Conservation (phyloP, 768 basidiomycete species). For the Collybia nuda region DNA sequence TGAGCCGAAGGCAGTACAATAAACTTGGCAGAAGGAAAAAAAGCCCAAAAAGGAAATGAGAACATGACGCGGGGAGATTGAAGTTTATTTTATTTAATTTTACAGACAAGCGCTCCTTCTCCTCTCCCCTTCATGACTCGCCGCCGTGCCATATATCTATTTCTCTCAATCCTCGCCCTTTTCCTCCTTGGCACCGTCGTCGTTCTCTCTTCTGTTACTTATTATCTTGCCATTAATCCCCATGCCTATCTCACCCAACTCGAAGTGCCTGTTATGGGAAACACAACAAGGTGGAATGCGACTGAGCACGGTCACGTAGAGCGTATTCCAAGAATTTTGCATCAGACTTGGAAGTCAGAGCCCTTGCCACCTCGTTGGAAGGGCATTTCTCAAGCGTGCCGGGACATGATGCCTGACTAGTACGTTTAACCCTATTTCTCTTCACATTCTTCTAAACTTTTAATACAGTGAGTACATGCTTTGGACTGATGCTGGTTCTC, state of each 20-base stretch:
- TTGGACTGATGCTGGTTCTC: conserved; percentile 92
- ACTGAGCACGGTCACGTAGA: conserved; percentile 63
- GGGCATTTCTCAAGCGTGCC: conserved; percentile 77
- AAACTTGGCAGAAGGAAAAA: too few relatives aligned
- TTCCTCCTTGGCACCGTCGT: conserved; percentile 85
- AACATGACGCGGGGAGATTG: not conserved
- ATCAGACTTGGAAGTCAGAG: conserved; percentile 98
- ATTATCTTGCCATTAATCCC: conserved; percentile 81
- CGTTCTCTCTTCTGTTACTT: conserved; percentile 89
- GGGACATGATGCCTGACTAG: conserved; percentile 96
- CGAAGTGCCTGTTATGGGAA: conserved; percentile 63
- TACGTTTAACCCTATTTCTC: conserved; percentile 41
- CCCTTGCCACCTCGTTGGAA: conserved; percentile 82
- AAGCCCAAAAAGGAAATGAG: not conserved
- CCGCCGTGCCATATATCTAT: conserved; percentile 42
- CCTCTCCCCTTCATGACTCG: conserved; percentile 37
- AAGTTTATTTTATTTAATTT: conserved; percentile 4
- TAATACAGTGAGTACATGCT: conserved; percentile 84
- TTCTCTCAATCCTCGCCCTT: conserved; percentile 59
- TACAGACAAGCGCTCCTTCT: conserved; percentile 6
- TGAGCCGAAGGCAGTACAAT: not conserved
- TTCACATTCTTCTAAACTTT: conserved; percentile 13
- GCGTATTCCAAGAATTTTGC: conserved; percentile 87
- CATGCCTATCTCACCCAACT: conserved; percentile 77
- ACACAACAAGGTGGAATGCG: conserved; percentile 62